Evolutionary conservation across 1,139 yeast genomes (phyloP), one percentile per base, ranked within the genome.

Genomic region (Candida albicans): DNA sequence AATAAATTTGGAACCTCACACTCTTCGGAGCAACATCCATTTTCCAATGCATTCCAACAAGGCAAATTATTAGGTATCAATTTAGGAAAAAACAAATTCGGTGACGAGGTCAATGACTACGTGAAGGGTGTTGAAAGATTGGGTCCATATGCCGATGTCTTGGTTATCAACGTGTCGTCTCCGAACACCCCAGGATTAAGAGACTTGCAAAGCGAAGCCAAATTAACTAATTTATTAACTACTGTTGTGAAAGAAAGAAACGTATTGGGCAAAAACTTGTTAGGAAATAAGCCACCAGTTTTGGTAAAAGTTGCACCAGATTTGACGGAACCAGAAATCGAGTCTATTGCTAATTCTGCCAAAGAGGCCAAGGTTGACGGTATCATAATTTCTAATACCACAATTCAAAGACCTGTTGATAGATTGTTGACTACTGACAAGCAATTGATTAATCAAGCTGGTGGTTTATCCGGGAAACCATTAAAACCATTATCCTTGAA

Each of bases 101-200:
- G 96, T 43, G 96, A 91, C 58, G 97, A 90, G 61, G 79, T 89
- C 42, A 73, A 81, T 48, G 99, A 93, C 63, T 91, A 89, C 58
- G 79, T 87, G 42, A 75, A 78, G 51, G 99, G 99, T 47, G 96
- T 93, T 33, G 79, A 80, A 48, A 73, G 84, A 44, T 79, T 91
- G 54, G 96, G 95, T 8, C 81, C 84, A 11, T 82, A 77, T 56
- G 96, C 98, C 4, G 98, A 93, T 66, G 91, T 88, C 6, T 70
- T 91, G 47, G 93, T 91, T 33, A 78, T 91, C 51, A 91, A 91
- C 57, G 96, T 91, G n/a, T 89, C 96, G 0, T 87, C 96, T 40
- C 99, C 99, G 48, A 91, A 91, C 61, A 93, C 98, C 1, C 97
- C 98, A 2, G 98, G 98, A 1, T 75, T 91, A 52, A 80, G 98